A percentile compares a stretch with the other conserved stretches of the same genome.
phyloP scores from a whole-genome alignment of 768 basidiomycete genomes.

The Agaricus bisporus region DNA sequence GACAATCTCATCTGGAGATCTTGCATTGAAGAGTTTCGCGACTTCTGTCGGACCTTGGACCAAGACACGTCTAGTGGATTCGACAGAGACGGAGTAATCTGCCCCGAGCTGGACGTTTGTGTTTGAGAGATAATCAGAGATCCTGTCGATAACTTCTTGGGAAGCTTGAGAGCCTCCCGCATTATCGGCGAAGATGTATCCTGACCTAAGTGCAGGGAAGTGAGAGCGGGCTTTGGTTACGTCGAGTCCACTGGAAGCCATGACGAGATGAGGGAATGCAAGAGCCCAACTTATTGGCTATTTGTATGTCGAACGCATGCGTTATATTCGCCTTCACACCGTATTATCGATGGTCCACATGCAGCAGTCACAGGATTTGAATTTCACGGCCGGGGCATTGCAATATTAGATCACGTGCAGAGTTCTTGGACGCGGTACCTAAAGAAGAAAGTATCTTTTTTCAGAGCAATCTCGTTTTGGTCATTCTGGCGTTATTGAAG shows the following conservation, averaged over 20 bases:
- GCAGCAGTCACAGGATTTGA: background rate
- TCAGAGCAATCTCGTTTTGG: background rate
- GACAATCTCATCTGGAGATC: conserved; percentile 55
- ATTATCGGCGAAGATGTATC: conserved; percentile 69
- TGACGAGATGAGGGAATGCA: background rate
- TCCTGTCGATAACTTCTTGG: conserved; percentile 46
- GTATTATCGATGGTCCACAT: conserved; percentile 1
- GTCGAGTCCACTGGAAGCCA: conserved; percentile 30
- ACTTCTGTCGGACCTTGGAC: conserved; percentile 44
- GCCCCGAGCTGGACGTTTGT: conserved; percentile 74
- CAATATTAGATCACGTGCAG: background rate
- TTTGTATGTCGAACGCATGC: background rate
- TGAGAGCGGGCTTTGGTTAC: conserved; percentile 46
- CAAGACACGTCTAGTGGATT: conserved; percentile 43
- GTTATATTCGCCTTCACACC: background rate
- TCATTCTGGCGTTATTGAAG: conserved; percentile 6
- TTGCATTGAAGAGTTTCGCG: conserved; percentile 58
- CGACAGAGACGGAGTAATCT: conserved; percentile 53
- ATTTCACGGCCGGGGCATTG: no score
- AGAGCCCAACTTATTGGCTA: background rate
- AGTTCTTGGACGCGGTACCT: no score
- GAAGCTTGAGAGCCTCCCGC: conserved; percentile 69
- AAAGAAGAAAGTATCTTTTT: background rate
- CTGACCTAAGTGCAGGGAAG: conserved; percentile 56
- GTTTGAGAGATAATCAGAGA: conserved; percentile 63